phyloP scores from a whole-genome alignment of 176 grass and related monocot species.

The Saccharum spontaneum region DNA sequence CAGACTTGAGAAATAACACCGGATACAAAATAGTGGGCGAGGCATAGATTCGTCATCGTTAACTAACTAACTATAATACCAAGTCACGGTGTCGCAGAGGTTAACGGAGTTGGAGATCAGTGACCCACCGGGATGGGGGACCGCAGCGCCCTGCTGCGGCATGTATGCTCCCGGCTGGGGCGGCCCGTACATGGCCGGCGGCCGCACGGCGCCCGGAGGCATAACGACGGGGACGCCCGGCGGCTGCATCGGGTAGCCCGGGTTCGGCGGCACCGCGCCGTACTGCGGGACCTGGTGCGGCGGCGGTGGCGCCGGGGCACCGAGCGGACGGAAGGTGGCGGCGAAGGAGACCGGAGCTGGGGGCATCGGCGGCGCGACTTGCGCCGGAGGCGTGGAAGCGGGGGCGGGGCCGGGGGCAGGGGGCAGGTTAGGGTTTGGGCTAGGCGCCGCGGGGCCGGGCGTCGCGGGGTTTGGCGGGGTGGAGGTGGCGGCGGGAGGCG shows the following conservation, averaged over 20 bases:
- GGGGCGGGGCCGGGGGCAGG: neutral
- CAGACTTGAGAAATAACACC: neutral
- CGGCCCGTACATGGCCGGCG: slow-evolving; percentile 42
- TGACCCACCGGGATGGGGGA: slow-evolving; percentile 56
- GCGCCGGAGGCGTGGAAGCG: slow-evolving; percentile 11
- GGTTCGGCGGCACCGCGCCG: slow-evolving; percentile 40
- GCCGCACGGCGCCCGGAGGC: slow-evolving; percentile 35
- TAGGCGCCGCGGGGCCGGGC: neutral
- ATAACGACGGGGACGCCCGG: slow-evolving; percentile 44
- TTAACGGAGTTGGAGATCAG: slow-evolving; percentile 16
- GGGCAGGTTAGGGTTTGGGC: slow-evolving; percentile 47
- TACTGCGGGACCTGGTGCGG: slow-evolving; percentile 39
- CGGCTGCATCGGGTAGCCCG: slow-evolving; percentile 47
- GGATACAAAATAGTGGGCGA: neutral
- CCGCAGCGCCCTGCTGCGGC: slow-evolving; percentile 31
- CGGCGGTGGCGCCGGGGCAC: slow-evolving; percentile 35
- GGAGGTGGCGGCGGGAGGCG: slow-evolving; percentile 9
- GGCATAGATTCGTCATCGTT: neutral
- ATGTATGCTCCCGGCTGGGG: slow-evolving; percentile 43
- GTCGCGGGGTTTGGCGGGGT: slow-evolving; percentile 36
- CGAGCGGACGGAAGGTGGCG: slow-evolving; percentile 50
- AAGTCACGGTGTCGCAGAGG: neutral
- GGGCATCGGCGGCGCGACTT: slow-evolving; percentile 18
- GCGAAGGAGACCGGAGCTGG: slow-evolving; percentile 36
- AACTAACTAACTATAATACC: slow-evolving; percentile 2